Base-by-base conservation (phyloP, 805 yeast species). In the Starmerella apis region DNA sequence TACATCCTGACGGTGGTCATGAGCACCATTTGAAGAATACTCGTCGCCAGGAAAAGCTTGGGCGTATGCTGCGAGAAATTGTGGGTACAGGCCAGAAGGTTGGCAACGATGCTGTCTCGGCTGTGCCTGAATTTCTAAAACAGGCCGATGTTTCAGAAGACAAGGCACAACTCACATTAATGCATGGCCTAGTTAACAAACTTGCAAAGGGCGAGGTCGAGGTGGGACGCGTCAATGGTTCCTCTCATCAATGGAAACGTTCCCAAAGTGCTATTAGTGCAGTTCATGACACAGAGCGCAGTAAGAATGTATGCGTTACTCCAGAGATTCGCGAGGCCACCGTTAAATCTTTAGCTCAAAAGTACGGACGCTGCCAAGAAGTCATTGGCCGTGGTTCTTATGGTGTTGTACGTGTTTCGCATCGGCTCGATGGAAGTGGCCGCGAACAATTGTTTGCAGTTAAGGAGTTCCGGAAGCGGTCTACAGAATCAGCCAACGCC, bases 311-410 rank as follows among this genome's bases (percentile, higher is more conserved):
- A 3, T 14, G 33, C 23, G 23, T 32, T 3, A 38, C 48, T 8
- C 44, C 49, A 13, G 43, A 25, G 23, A 47, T 53, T 25, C 45
- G 43, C 30, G 57, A 59, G 61, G 69, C 31, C 61, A 78, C 53
- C 8, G 41, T 43, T 7, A 32, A 51, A 43, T 78, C 88, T 9
- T 83, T 90, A 64, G 82, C 79, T 8, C 88, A 87, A 59, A 84
- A 88, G 63, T 90, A 90, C 65, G 98, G 98, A 38, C 76, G 83
- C 47, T 90, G 97, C 65, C 95, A 86, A 66, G 97, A 90, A 64
- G 85, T 88, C 43, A 77, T 92, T 55, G 98, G 98, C 23, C 76
- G 84, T 46, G 97, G 97, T 19, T 80, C 96, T 0, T 90, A 84
- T 70, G 98, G 98, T 18, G 86, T 86, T 42, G 97, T 90, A 19